Evolutionary conservation across 1,284 basidiomycete genomes (phyloP).

Genomic region (Porodaedalea pini): DNA sequence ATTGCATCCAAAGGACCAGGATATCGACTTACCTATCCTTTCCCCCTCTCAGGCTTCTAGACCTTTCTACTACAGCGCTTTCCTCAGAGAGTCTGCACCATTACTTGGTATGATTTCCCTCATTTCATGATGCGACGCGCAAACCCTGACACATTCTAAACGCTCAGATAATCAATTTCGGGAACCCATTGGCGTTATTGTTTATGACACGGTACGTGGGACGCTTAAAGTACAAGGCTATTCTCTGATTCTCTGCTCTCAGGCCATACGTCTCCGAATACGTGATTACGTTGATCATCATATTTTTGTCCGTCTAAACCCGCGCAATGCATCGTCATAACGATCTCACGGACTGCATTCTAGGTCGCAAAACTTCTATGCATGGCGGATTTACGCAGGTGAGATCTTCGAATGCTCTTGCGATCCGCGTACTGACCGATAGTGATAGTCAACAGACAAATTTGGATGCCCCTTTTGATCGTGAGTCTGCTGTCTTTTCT

Average conservation of each 20-base stretch:
- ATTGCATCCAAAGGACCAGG: no score
- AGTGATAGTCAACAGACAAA: slow-evolving; percentile 1
- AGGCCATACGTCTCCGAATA: slow-evolving; percentile 10
- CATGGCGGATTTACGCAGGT: slow-evolving; percentile 10
- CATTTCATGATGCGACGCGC: background rate
- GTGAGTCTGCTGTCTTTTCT: background rate
- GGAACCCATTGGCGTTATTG: slow-evolving; percentile 6
- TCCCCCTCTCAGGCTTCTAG: slow-evolving; percentile 2
- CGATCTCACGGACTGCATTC: background rate
- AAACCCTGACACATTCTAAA: background rate
- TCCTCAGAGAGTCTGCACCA: slow-evolving; percentile 6
- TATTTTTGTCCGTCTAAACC: slow-evolving; percentile 7
- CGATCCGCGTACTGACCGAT: background rate
- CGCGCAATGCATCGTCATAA: no score
- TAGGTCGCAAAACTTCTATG: slow-evolving; percentile 15
- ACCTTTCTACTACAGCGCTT: slow-evolving; percentile 7
- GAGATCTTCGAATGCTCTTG: background rate
- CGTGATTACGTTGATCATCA: slow-evolving; percentile 1
- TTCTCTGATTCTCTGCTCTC: background rate
- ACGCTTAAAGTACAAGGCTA: background rate
- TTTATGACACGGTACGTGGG: slow-evolving; percentile 5
- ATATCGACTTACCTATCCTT: background rate
- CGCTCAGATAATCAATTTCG: slow-evolving; percentile 11
- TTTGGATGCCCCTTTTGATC: slow-evolving; percentile 4
- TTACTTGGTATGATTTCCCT: slow-evolving; percentile 1